Evolutionary conservation across 257 asterid species (phyloP).

Genomic region (Nemophila menziesii): DNA sequence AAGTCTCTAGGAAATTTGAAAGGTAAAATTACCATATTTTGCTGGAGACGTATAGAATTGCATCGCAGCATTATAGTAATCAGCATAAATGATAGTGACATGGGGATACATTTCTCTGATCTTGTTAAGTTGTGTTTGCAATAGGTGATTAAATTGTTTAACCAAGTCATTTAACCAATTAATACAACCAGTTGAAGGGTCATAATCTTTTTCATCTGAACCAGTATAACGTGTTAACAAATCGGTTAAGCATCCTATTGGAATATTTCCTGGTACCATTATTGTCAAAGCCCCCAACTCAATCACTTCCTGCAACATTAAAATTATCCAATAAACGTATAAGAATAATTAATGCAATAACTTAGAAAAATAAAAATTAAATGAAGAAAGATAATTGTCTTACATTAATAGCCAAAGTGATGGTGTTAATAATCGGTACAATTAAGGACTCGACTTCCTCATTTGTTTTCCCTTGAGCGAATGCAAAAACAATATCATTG

Average conservation of each 20-base stretch:
- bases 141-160: background rate
- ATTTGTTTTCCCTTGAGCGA: slow-evolving; percentile 15
- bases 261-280: slow-evolving; percentile 11
- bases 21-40: no score
- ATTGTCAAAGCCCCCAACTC: slow-evolving; percentile 15
- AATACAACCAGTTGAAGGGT: slow-evolving; percentile 10
- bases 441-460: slow-evolving; percentile 12
- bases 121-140: no score
- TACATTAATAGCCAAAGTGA: slow-evolving; percentile 13
- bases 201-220: slow-evolving; percentile 8
- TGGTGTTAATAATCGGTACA: slow-evolving; percentile 12
- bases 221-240: background rate
- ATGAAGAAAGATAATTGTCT: no score
- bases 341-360: no score
- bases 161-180: background rate
- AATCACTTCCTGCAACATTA: slow-evolving; percentile 17
- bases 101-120: no score
- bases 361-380: no score
- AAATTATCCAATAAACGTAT: no score
- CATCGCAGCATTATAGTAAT: no score
- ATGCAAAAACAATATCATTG: slow-evolving; percentile 17
- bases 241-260: slow-evolving; percentile 6
- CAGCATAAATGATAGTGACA: no score
- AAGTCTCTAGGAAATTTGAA: no score
- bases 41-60: no score